Evolutionary conservation across 2,329 filamentous ascomycete species (phyloP).

Genomic region (Elsinoe arachidis): DNA sequence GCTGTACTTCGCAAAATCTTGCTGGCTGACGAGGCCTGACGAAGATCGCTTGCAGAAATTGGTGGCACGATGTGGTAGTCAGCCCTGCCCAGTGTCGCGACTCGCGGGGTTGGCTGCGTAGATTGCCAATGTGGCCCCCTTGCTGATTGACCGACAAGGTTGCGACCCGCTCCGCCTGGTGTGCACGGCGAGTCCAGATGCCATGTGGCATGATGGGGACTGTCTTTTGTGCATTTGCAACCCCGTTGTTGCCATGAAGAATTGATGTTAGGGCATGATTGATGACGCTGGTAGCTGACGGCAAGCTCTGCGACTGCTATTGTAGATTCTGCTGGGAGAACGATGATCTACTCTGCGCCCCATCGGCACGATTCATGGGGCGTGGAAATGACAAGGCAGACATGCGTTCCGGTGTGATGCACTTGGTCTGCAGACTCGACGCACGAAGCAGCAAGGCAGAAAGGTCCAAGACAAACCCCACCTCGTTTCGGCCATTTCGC

Average conservation of each 20-base stretch:
- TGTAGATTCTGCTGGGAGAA: too few relatives aligned
- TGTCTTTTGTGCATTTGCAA: not conserved
- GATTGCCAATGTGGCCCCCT: not conserved
- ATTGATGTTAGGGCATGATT: not conserved
- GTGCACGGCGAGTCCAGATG: not conserved
- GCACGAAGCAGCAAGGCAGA: too few relatives aligned
- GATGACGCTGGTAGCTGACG: too few relatives aligned
- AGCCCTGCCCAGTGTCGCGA: not conserved
- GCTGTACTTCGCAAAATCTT: not conserved
- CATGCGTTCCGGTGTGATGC: not conserved
- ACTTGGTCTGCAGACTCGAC: too few relatives aligned
- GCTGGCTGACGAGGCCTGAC: not conserved
- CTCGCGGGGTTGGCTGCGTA: not conserved
- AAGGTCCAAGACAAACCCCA: too few relatives aligned
- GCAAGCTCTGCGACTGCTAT: too few relatives aligned
- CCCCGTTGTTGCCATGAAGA: not conserved
- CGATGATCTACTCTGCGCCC: not conserved
- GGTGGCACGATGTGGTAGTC: not conserved
- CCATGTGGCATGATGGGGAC: not conserved
- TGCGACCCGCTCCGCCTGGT: constrained; percentile 1
- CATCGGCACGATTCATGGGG: constrained; percentile 5
- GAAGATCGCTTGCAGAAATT: not conserved
- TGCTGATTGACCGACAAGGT: not conserved
- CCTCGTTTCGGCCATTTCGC: too few relatives aligned
- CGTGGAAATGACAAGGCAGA: not conserved